Evolutionary conservation across 257 asterid species (phyloP), one percentile per base, ranked within the genome.

Genomic region (Solanum sejunctum): DNA sequence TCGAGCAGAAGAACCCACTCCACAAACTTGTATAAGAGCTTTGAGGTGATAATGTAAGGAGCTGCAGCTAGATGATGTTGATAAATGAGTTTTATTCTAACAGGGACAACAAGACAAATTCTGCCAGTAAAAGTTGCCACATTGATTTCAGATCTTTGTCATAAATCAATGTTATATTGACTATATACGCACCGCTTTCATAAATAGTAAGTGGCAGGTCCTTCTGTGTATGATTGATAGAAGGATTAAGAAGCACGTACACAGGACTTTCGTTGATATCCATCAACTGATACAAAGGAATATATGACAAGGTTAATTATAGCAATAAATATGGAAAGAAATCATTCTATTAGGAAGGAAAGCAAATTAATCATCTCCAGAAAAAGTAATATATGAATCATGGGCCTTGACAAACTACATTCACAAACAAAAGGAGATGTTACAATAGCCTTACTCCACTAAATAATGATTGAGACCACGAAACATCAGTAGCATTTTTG

Each of bases 221-320:
- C 90, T 96, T 96, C 89, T 95, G 98, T 45, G 98, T 91, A 77
- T 94, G 98, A 89, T 95, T 96, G 89, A 94, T 93, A 10, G 95
- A 84, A 67, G 99, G 99, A 88, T 95, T 96, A 86, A 96, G 98
- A 91, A 96, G 94, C 85, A 96, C 94, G 84, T 93, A 95, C 8
- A 96, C 92, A 21, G 99, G 98, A 88, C 97, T 96, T 89, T 96
- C 98, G 83, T 96, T 96, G 87, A 96, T 95, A 88, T 95, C 98
- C 99, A 95, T 95, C 87, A 96, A 78, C 98, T 96, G 97, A 80
- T 73, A 73, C 81, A 73, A 45, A 45, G 41, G 20, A 73, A 73
- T 21, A 45, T 1, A 20, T 71, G 47, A 73, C 28, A n/a, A 45
- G 81, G 39, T 45, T 71, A 41, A 6, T 70, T 72, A 15, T 7